Evolutionary conservation across 164 flowering plant genomes (phyloP).

Genomic region (Warburgia ugandensis): DNA sequence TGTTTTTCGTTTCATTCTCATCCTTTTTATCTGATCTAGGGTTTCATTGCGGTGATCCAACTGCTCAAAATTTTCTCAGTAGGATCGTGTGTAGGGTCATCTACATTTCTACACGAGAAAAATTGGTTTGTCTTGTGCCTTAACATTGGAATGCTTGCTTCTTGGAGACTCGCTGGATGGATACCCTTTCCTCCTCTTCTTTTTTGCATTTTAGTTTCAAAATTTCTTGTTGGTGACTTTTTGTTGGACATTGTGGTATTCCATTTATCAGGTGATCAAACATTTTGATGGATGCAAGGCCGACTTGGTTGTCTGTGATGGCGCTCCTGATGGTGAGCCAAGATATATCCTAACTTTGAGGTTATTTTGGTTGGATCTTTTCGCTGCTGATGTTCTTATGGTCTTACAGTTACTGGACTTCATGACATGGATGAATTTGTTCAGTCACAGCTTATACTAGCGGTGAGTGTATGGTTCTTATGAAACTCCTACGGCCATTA

Average conservation of each 20-base stretch:
- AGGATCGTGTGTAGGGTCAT: too few relatives aligned
- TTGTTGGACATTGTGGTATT: not conserved
- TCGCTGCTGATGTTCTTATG: slow-evolving; percentile 1
- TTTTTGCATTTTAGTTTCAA: not conserved
- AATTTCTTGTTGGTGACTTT: not conserved
- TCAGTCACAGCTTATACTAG: slow-evolving; percentile 89
- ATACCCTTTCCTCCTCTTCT: not conserved
- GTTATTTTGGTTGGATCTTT: too few relatives aligned
- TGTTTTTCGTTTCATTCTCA: too few relatives aligned
- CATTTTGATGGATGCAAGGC: slow-evolving; percentile 99
- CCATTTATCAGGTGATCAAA: slow-evolving; percentile 66
- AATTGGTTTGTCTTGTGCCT: too few relatives aligned
- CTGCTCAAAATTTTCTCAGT: too few relatives aligned
- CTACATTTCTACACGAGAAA: too few relatives aligned
- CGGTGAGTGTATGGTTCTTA: slow-evolving; percentile 42
- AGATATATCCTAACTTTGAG: too few relatives aligned
- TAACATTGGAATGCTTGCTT: too few relatives aligned
- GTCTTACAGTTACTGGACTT: slow-evolving; percentile 85
- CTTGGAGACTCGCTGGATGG: not conserved
- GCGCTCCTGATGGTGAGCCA: slow-evolving; percentile 94
- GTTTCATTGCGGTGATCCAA: too few relatives aligned
- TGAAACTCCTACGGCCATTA: too few relatives aligned
- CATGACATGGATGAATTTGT: slow-evolving; percentile 99
- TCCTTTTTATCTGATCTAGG: too few relatives aligned
- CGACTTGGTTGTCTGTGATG: slow-evolving; percentile 98